Conservation (phyloP, 176 grass and related monocot genomes). For the Rhipidocladum racemiflorum region DNA sequence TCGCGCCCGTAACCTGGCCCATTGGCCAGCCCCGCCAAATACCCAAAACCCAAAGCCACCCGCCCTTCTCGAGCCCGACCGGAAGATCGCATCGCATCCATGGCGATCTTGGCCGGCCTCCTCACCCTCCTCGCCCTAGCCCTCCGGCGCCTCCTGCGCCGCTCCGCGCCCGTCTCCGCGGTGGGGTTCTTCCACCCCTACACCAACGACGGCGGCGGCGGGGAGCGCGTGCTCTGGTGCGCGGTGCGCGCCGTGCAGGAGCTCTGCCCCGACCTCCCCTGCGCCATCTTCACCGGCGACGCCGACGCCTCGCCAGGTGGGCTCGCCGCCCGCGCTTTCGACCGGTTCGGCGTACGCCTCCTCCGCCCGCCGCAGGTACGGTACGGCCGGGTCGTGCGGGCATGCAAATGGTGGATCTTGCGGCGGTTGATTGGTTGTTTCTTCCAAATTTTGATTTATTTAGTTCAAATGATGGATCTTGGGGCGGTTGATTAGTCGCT, state of each 20-base stretch:
- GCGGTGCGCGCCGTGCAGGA: constrained; percentile 78
- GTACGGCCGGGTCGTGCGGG: background rate
- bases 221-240: constrained; percentile 94
- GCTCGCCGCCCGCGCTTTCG: constrained; percentile 50
- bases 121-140: constrained; percentile 13
- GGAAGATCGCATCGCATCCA: constrained; percentile 5
- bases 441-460: background rate
- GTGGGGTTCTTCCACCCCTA: constrained; percentile 88
- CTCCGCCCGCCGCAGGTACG: constrained; percentile 63
- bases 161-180: background rate
- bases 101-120: constrained; percentile 48
- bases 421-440: background rate
- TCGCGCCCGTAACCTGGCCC: no score
- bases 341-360: constrained; percentile 74
- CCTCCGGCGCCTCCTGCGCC: constrained; percentile 15
- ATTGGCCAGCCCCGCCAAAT: no score
- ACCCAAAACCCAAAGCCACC: no score
- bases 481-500: background rate
- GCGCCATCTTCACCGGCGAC: constrained; percentile 75
- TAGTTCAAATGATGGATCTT: background rate
- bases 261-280: constrained; percentile 59
- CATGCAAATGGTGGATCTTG: constrained; percentile 13
- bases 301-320: constrained; percentile 60
- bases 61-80: background rate
- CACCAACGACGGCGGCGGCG: constrained; percentile 91